These are phyloP conservation scores for Thelonectria discophora DNA, from an alignment of 2,329 filamentous ascomycete species.

Conservation along the genomic window DNA sequence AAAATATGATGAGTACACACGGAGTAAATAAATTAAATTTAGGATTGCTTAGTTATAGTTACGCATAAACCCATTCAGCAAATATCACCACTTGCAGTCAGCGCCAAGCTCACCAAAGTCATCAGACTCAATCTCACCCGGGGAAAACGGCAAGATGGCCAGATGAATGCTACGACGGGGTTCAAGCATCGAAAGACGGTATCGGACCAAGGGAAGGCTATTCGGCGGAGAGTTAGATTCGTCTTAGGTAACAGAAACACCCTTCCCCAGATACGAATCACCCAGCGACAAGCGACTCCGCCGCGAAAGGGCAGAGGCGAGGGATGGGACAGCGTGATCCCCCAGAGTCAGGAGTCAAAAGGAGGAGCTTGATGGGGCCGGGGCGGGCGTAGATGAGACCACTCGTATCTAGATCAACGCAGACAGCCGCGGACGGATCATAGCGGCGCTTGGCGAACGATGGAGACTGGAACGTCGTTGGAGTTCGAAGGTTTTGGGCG, in stretches of 20 bases:
- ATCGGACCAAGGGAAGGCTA: constrained; percentile 30
- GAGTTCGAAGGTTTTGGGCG: background rate
- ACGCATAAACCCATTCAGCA: no score
- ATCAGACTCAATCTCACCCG: constrained; percentile 3
- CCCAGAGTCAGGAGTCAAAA: constrained; percentile 13
- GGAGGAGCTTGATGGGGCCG: constrained; percentile 21
- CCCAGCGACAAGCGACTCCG: constrained; percentile 3
- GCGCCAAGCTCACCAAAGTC: constrained; percentile 8
- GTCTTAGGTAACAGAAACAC: constrained; percentile 30
- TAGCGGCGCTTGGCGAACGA: constrained; percentile 10
- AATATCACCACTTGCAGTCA: background rate
- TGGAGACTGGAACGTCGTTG: background rate
- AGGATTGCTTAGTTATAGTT: no score
- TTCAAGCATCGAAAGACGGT: constrained; percentile 21
- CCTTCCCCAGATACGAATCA: constrained; percentile 26
- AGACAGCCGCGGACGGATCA: constrained; percentile 14
- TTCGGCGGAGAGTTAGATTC: constrained; percentile 29
- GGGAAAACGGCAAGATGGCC: constrained; percentile 7
- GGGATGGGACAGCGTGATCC: constrained; percentile 17
- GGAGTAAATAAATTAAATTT: no score
- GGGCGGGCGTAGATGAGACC: constrained; percentile 26
- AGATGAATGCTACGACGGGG: constrained; percentile 12
- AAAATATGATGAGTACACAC: no score
- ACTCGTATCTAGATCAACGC: constrained; percentile 26
- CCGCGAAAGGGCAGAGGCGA: constrained; percentile 10